A percentile compares a stretch with the other conserved stretches of the same genome.
These are phyloP conservation scores for Fusarium tjaetaba DNA, from an alignment of 2,329 filamentous ascomycete genomes.

Conservation along the genomic window DNA sequence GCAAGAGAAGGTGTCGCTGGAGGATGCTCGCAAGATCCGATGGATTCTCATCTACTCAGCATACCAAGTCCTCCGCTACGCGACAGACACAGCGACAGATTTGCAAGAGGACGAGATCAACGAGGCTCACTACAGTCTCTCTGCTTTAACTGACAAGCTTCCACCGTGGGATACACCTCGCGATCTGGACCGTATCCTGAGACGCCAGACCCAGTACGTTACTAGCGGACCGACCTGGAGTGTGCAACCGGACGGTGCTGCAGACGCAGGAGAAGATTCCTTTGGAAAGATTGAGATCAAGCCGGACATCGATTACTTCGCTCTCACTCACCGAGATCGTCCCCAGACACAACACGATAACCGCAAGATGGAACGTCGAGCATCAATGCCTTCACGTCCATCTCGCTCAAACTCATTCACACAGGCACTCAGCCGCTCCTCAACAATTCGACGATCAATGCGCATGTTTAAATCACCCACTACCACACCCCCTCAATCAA, in stretches of 20 bases:
- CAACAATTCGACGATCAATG: constrained; percentile 50
- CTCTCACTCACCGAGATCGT: constrained; percentile 51
- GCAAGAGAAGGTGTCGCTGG: constrained; percentile 60
- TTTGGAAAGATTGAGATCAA: constrained; percentile 55
- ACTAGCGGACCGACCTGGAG: constrained; percentile 17
- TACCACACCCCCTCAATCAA: constrained; percentile 24
- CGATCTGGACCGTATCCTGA: constrained; percentile 42
- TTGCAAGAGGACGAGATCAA: constrained; percentile 67
- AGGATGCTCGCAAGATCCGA: constrained; percentile 78
- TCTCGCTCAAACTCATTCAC: constrained; percentile 46
- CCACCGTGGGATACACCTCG: constrained; percentile 58
- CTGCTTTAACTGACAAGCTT: constrained; percentile 54
- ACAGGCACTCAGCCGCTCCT: constrained; percentile 46
- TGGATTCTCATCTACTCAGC: constrained; percentile 81
- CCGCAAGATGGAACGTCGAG: constrained; percentile 27
- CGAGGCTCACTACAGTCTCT: constrained; percentile 66
- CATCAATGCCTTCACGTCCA: constrained; percentile 34
- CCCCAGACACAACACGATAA: constrained; percentile 6
- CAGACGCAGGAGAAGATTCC: constrained; percentile 1
- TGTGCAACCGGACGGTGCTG: constrained; percentile 9
- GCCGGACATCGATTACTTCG: constrained; percentile 66
- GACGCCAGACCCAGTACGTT: constrained; percentile 44
- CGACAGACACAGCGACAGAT: constrained; percentile 68
- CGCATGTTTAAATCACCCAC: constrained; percentile 44
- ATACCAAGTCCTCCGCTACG: constrained; percentile 76